These are phyloP conservation scores for Piper longum DNA, from an alignment of 164 flowering plant genomes.

Conservation along the genomic window DNA sequence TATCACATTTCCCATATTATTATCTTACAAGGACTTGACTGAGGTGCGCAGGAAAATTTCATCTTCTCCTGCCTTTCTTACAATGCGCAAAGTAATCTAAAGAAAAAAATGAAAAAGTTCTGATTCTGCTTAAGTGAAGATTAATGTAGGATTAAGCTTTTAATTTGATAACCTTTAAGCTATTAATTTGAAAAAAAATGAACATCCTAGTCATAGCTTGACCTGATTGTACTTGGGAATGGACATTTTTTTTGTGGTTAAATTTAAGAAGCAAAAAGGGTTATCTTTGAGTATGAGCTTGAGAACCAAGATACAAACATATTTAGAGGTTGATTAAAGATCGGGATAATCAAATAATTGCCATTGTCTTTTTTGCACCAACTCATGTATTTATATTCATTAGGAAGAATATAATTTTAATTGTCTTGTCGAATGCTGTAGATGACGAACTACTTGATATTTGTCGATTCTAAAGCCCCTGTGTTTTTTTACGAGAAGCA, in stretches of 20 bases:
- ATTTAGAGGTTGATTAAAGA: too few species aligned
- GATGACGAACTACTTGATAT: conserved; percentile 29
- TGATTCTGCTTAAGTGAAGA: too few species aligned
- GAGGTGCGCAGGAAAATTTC: conserved; percentile 32
- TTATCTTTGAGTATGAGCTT: not conserved
- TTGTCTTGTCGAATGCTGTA: not conserved
- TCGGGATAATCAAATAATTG: too few species aligned
- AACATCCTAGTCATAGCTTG: not conserved
- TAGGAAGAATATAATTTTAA: not conserved
- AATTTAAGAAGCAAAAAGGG: not conserved
- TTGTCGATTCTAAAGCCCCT: conserved; percentile 34
- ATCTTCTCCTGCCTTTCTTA: not conserved
- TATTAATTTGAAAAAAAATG: not conserved
- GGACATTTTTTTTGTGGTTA: not conserved
- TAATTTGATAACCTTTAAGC: not conserved
- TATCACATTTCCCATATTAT: conserved; percentile 56
- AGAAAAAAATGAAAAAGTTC: too few species aligned
- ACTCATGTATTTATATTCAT: not conserved
- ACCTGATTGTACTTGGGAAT: not conserved
- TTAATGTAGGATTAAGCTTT: not conserved
- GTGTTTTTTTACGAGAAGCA: conserved; percentile 19
- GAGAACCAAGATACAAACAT: too few species aligned
- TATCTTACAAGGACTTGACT: conserved; percentile 31
- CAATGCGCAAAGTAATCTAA: not conserved
- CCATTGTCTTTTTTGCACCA: too few species aligned